These are phyloP conservation scores for Alternaria arbusti DNA, from an alignment of 2,329 filamentous ascomycete species.

Conservation along the genomic window DNA sequence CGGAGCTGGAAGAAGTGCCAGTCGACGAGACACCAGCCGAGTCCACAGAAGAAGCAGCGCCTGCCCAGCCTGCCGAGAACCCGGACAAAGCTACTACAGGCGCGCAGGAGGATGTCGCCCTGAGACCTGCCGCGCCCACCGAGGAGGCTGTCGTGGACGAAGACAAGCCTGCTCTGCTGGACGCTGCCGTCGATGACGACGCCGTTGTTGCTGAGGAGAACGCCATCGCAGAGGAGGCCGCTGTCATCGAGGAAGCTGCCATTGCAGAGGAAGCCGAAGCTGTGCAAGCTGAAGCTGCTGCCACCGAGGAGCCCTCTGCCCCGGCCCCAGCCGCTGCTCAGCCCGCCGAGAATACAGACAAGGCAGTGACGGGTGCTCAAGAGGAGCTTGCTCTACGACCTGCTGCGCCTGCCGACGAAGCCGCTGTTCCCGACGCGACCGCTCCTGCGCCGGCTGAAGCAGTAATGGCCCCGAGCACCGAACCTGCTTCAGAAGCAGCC, in stretches of 20 bases:
- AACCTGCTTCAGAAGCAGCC: neutral
- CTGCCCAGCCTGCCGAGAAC: constrained; percentile 34
- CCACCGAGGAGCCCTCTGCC: neutral
- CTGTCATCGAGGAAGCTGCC: neutral
- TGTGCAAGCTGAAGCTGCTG: neutral
- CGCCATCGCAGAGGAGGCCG: constrained; percentile 27
- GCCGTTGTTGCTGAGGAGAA: neutral
- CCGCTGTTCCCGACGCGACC: constrained; percentile 44
- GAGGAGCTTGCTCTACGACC: constrained; percentile 52
- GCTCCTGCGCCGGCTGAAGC: constrained; percentile 45
- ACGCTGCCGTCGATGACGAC: constrained; percentile 33
- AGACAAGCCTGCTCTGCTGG: constrained; percentile 20
- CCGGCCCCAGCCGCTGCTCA: neutral
- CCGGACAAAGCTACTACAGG: constrained; percentile 54
- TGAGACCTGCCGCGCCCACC: constrained; percentile 51
- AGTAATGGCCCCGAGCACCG: constrained; percentile 18
- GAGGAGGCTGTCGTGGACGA: constrained; percentile 45
- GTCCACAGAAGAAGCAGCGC: constrained; percentile 1
- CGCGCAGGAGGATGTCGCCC: constrained; percentile 50
- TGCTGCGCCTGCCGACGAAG: constrained; percentile 43
- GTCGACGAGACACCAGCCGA: constrained; percentile 7
- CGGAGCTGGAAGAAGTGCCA: constrained; percentile 1
- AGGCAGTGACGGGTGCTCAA: constrained; percentile 51
- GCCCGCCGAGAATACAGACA: constrained; percentile 51
- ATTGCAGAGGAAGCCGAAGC: neutral